phyloP scores from a whole-genome alignment of 106 monocot species.

The Ottelia alismoides region DNA sequence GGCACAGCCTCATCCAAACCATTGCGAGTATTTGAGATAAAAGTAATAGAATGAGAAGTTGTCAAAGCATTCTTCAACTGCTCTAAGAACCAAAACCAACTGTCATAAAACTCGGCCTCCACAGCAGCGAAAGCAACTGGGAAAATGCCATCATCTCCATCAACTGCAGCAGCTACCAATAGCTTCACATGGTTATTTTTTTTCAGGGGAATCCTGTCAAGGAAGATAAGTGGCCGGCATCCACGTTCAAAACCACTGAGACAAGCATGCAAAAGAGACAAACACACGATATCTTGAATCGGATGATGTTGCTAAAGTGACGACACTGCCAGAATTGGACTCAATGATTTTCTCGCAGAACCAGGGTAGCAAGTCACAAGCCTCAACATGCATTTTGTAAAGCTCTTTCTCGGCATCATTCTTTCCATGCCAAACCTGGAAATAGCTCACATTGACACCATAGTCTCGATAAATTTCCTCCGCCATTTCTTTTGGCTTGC shows the following conservation, averaged over 20 bases:
- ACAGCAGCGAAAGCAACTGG: constrained; percentile 82
- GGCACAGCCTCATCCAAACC: constrained; percentile 70
- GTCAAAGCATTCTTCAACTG: constrained; percentile 61
- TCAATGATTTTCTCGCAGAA: constrained; percentile 58
- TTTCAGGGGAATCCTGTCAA: constrained; percentile 73
- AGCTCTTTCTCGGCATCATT: constrained; percentile 81
- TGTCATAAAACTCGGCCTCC: constrained; percentile 73
- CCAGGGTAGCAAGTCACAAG: constrained; percentile 74
- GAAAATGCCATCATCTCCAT: constrained; percentile 72
- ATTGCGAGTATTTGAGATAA: constrained; percentile 51
- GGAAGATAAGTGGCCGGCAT: constrained; percentile 74
- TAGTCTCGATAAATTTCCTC: constrained; percentile 66
- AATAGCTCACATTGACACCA: constrained; percentile 68
- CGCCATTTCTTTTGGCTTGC: constrained; percentile 72
- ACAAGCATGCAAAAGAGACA: constrained; percentile 73
- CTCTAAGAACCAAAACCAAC: constrained; percentile 81
- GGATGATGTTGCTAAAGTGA: constrained; percentile 32
- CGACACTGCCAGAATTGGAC: constrained; percentile 81
- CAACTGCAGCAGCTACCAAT: constrained; percentile 57
- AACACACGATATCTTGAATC: constrained; percentile 71
- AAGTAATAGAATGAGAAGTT: constrained; percentile 45
- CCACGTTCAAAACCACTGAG: constrained; percentile 80
- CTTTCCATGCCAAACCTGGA: constrained; percentile 82
- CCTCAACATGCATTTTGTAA: constrained; percentile 55
- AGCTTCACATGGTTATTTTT: constrained; percentile 57